Base-by-base conservation (phyloP, 108 stramenopile genomes). In the Pseudonitzschia delicatissima region DNA sequence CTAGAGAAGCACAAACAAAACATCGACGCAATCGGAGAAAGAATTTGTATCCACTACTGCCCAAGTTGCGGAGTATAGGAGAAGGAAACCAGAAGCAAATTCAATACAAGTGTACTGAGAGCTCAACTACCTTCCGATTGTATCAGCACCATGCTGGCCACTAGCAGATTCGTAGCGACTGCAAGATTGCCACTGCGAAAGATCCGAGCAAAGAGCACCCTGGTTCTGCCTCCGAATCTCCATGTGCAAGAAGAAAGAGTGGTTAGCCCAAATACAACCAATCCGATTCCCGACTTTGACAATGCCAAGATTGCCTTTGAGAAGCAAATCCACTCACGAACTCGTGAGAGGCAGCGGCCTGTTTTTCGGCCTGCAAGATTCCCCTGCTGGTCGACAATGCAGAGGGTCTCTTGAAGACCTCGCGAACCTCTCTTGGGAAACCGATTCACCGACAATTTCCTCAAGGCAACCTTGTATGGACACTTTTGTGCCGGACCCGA, bases 401-500 rank as follows among this genome's bases (percentile, higher is more conserved):
- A 7, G 88, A 91, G 36, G 37, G 26, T 6, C 65, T 95, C 15
- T 65, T 94, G 39, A 17, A 37, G 15, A 2, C 67, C 4, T 62
- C 79, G 6, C 68, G 73, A 28, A 65, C 7, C 32, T 28, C 11
- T 86, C 4, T 53, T 91, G 25, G 90, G 91, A 17, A 55, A 31
- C 8, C 45, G 45, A 12, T 25, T 92, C n/a, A 81, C 88, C 18
- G 77, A 94, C 62, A 31, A 57, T 15, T 5, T 90, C 5, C 50
- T 97, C 50, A 79, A 83, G 60, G 44, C 72, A 27, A 97, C 96
- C 5, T 89, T 97, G 39, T 99, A 96, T 78, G 68, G 71, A 17
- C 98, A 99, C 47, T 99, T 99, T 68, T 99, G 98, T 76, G 97
- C 91, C 8, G 98, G 97, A 0, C 90, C 94, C 62, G 79, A 91